Base-by-base conservation (phyloP, 2,329 filamentous ascomycete species). In the Colletotrichum trifolii region DNA sequence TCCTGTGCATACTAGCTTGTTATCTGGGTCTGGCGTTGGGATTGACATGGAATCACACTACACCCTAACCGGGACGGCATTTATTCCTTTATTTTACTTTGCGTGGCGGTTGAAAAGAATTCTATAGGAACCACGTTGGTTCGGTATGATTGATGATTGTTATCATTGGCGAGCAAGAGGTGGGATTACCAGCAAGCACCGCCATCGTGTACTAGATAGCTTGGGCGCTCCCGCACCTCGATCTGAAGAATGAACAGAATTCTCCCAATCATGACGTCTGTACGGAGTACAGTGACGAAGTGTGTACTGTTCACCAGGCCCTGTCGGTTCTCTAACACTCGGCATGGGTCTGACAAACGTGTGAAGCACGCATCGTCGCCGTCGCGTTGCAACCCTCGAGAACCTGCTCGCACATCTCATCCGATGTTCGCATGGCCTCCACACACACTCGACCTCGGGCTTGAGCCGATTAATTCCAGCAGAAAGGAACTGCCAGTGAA, bases 1-100 rank as follows among this genome's bases (percentile, higher is more conserved):
- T 63, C 45, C 59, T 66, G 64, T 66, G 64, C 64, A 66, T 66
- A 66, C 54, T 66, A 66, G 59, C 59, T 66, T 64, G 42, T 64
- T 40, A 66, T 64, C 43, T 63, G 60, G 53, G 53, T 54, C 39
- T 8, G 64, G 64, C 64, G 64, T 66, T 66, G 53, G 60, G 54
- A 46, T 15, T 47, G 43, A 64, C 12, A 49, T 54, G 48, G 60
- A 34, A 63, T 53, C 52, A 40, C 25, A 59, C 49, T 59, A 64
- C 58, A 58, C 60, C 60, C 64, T 12, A 53, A 64, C 45, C 34
- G 54, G 64, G 64, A 64, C 13, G 50, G 59, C 54, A 66, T 66
- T 66, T 45, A 33, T 65, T 55, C 38, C 17, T 38, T 40, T 39
- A 47, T 8, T 58, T 45, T 50, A 45, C 12, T 42, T n/a, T 56